Evolutionary conservation across 23 red algal genomes (phyloP).

Genomic region (Pyropia haitanensis): DNA sequence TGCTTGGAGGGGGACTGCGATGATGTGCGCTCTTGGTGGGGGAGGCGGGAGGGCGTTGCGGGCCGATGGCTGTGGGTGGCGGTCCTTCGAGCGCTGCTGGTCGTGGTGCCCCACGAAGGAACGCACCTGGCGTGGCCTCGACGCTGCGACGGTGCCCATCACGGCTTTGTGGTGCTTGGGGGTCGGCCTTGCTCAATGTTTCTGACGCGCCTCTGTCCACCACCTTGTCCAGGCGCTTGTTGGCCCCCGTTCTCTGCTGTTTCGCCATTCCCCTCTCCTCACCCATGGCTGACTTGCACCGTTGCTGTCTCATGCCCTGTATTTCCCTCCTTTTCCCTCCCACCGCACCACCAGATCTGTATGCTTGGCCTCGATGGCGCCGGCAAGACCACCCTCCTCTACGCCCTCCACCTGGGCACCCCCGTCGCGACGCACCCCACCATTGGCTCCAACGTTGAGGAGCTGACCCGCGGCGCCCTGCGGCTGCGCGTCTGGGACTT

Average conservation of each 20-base stretch:
- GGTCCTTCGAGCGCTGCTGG: neutral
- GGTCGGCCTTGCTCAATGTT: neutral
- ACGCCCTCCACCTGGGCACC: constrained; percentile 73
- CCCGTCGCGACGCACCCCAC: constrained; percentile 77
- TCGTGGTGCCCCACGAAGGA: too few species aligned
- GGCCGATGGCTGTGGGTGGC: neutral
- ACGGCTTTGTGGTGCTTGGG: too few species aligned
- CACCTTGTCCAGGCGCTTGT: neutral
- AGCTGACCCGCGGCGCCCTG: constrained; percentile 49
- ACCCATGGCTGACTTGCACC: neutral
- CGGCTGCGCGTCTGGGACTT: constrained; percentile 90
- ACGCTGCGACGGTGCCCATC: too few species aligned
- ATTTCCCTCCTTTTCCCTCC: neutral
- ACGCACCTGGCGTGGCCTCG: too few species aligned
- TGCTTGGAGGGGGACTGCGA: neutral
- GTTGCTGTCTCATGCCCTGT: neutral
- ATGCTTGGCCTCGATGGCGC: constrained; percentile 93
- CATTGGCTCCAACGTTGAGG: constrained; percentile 91
- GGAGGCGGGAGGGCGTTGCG: neutral
- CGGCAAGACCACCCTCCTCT: constrained; percentile 89
- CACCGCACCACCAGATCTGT: constrained; percentile 35
- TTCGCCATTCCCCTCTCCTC: neutral
- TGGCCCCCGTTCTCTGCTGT: neutral
- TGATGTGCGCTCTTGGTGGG: neutral
- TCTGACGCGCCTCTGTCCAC: neutral